Base-by-base conservation (phyloP, 2,329 filamentous ascomycete genomes). In the Aspergillus ruber region DNA sequence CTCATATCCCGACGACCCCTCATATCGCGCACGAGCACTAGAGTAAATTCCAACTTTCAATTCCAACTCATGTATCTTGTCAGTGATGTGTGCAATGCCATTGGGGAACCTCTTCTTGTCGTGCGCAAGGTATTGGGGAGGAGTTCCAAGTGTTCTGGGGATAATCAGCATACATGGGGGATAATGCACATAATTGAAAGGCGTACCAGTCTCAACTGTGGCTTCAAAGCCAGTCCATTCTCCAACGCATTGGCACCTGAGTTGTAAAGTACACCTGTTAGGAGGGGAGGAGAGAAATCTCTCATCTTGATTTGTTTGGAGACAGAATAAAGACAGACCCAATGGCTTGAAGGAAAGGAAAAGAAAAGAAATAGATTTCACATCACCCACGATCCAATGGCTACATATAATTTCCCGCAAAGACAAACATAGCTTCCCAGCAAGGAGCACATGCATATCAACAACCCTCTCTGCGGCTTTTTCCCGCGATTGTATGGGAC, bases 41-140 rank as follows among this genome's bases (percentile, higher is more conserved):
- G 52, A 68, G 57, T 80, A 80, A 61, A 80, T 78, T 27, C 78
- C 78, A 49, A 79, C 76, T 13, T 72, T 69, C 39, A 81, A 58
- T 1, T 72, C 74, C 25, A 77, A 55, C 0, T 51, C 59, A 54
- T 81, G 78, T 6, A 80, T 58, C 21, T 67, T 55, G 47, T 77
- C 68, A 1, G 74, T 73, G 2, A 80, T 61, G 15, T 67, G 58
- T 10, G 65, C 64, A 55, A 80, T 77, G 15, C 77, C 73, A 20
- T 65, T 69, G 2, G 77, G 76, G 46, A 76, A 76, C 49, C 68
- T 76, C 50, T 55, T 59, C 29, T 59, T 48, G 50, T 76, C 63
- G 2, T 67, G 61, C 3, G 71, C 57, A 1, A 78, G 61, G 32
- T 69, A 68, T 27, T 72, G 72, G 39, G 72, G 74, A 70, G 4